Evolutionary conservation across 805 yeast species (phyloP).

Genomic region (Ascoidea asiatica): DNA sequence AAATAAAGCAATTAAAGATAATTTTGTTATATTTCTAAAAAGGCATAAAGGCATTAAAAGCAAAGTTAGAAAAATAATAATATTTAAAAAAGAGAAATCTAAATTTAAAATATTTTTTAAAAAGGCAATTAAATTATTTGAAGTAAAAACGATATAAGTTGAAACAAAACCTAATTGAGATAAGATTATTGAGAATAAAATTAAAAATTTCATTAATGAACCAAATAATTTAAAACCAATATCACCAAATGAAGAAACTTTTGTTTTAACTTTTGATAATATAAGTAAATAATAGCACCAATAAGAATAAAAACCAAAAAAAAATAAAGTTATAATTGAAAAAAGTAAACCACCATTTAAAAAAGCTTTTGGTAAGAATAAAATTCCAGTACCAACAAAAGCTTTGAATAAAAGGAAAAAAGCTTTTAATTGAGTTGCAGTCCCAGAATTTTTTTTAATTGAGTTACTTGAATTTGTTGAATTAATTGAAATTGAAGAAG

Average conservation of each 20-base stretch:
- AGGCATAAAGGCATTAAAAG: constrained; percentile 57
- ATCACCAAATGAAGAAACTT: constrained; percentile 69
- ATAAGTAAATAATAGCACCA: constrained; percentile 68
- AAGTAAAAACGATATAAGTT: constrained; percentile 69
- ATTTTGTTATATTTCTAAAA: constrained; percentile 62
- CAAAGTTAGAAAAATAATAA: constrained; percentile 41
- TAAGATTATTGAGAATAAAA: constrained; percentile 47
- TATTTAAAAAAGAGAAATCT: constrained; percentile 24
- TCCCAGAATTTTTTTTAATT: constrained; percentile 28
- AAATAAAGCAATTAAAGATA: constrained; percentile 56
- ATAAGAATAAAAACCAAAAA: constrained; percentile 58
- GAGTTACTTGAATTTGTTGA: not conserved
- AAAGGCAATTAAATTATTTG: constrained; percentile 59
- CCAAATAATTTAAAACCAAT: constrained; percentile 58
- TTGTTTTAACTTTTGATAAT: constrained; percentile 40
- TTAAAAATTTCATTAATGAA: constrained; percentile 45
- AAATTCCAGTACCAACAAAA: constrained; percentile 65
- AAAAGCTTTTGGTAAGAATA: constrained; percentile 59
- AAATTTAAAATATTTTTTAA: constrained; percentile 32
- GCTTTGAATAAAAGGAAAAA: constrained; percentile 61
- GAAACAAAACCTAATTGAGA: constrained; percentile 75
- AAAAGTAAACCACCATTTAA: constrained; percentile 60
- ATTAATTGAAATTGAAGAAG: constrained; percentile 3
- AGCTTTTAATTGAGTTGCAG: constrained; percentile 62
- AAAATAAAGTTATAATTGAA: constrained; percentile 34